Percentiles rank a stretch among this genome's conserved stretches.
phyloP scores from a whole-genome alignment of 768 basidiomycete species.

The Termitomyces sp. region DNA sequence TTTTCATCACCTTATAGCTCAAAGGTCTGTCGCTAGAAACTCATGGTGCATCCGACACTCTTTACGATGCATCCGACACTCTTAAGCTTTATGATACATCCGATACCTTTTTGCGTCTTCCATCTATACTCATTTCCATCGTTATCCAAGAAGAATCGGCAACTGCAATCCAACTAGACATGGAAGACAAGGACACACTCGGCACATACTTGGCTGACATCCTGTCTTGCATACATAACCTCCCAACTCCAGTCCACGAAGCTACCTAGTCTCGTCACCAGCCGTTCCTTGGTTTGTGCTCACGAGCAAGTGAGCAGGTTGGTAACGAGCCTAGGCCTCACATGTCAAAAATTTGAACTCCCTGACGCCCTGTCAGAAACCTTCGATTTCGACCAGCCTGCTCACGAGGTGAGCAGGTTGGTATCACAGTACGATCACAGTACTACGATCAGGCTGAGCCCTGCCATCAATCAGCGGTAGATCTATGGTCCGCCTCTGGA shows the following conservation, averaged over 20 bases:
- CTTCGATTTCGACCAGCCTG: constrained; percentile 37
- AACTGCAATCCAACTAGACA: constrained; percentile 21
- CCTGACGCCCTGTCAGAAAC: no score
- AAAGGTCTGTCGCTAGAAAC: not conserved
- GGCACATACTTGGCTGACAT: constrained; percentile 35
- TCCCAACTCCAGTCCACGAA: constrained; percentile 41
- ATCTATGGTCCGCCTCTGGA: not conserved
- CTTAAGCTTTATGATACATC: constrained; percentile 42
- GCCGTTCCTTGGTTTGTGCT: no score
- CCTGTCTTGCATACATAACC: constrained; percentile 23
- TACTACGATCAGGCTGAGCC: not conserved
- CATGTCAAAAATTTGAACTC: no score
- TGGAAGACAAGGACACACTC: not conserved
- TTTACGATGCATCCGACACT: no score
- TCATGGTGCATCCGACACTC: no score
- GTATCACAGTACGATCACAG: no score
- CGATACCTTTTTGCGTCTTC: constrained; percentile 37
- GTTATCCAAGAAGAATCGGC: constrained; percentile 47
- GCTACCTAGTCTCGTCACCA: no score
- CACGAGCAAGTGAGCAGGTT: no score
- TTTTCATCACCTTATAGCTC: not conserved
- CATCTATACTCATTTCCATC: constrained; percentile 47
- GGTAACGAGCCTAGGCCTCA: no score
- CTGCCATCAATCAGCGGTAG: no score
- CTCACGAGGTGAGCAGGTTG: no score